These are phyloP conservation scores for Apiospora saccharicola DNA, from an alignment of 2,329 filamentous ascomycete species.

Conservation along the genomic window DNA sequence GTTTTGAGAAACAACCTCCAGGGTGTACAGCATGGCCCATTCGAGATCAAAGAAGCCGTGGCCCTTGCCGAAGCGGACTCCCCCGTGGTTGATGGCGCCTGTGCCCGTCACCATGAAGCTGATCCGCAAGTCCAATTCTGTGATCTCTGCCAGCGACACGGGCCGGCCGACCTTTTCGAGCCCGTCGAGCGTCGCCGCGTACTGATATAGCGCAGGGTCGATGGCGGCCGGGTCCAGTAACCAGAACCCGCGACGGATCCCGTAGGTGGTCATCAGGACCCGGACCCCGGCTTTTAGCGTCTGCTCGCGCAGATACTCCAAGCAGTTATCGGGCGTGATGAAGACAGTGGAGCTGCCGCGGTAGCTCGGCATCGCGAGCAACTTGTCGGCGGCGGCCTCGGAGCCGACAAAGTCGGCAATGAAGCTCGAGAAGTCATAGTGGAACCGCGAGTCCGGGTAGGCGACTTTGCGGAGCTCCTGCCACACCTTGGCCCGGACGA, in stretches of 20 bases:
- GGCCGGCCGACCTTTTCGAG: constrained; percentile 50
- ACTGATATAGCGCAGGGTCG: constrained; percentile 36
- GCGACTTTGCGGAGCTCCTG: constrained; percentile 46
- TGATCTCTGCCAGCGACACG: constrained; percentile 46
- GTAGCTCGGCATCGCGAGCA: constrained; percentile 45
- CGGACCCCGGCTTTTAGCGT: constrained; percentile 50
- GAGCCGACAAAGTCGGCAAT: constrained; percentile 52
- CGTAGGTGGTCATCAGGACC: constrained; percentile 50
- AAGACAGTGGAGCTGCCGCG: constrained; percentile 43
- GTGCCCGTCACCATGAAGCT: constrained; percentile 50
- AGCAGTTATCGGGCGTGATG: constrained; percentile 52
- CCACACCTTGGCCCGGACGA: constrained; percentile 40
- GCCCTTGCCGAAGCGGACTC: constrained; percentile 50
- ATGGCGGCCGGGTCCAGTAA: constrained; percentile 47
- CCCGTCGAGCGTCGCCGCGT: constrained; percentile 50
- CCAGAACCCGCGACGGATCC: constrained; percentile 50
- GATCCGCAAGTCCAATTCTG: constrained; percentile 38
- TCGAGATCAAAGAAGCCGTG: constrained; percentile 52
- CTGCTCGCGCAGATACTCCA: constrained; percentile 48
- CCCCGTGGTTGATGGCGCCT: constrained; percentile 47
- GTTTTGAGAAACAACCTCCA: constrained; percentile 38
- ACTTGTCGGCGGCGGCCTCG: constrained; percentile 39
- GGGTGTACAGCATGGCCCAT: constrained; percentile 48
- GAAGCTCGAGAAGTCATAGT: constrained; percentile 51
- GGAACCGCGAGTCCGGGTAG: constrained; percentile 51